Base-by-base conservation (phyloP, 2,329 filamentous ascomycete genomes). In the Lanzia echinophila region DNA sequence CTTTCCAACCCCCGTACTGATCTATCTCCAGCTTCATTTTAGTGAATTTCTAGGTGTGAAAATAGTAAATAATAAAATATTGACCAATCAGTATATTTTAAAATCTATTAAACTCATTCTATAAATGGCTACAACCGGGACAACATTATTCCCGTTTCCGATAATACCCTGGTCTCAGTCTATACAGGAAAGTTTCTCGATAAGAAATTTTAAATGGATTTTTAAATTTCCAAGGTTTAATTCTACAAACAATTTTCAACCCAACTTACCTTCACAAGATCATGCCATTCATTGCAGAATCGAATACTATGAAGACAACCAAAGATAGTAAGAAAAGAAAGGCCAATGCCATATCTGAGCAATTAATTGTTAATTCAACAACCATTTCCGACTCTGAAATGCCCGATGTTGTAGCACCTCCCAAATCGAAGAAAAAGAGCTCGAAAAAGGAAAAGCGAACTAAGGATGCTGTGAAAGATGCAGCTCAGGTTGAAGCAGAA, bases 281-380 rank as follows among this genome's bases (percentile, higher is more conserved):
- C 22, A 48, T 42, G 38, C 44, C 50, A 15, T 42, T 42, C 20
- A 48, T 53, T 48, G 44, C 38, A 34, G 50, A 53, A 17, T 42
- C 36, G 10, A 43, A 38, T 15, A 42, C 19, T 10, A 53, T 48
- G 44, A 53, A 53, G 36, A 38, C 33, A 17, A 19, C 38, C 10
- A 53, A 48, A 32, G 50, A 46, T 15, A 51, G 36, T 53, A 62
- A 60, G 47, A 62, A 62, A 42, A 59, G 58, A 50, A 62, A 62
- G 53, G 51, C 57, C 12, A 47, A 44, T n/a, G 53, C 39, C 11
- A 41, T 56, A 39, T 48, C 50, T 7, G 50, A 53, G 41, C 44
- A 53, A 34, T 17, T 44, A 42, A 22, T 22, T 28, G 17, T 36
- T 22, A 34, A 44, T 5, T 44, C 41, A 28, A 3, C 33, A 48